These are phyloP conservation scores for Rhipidocladum racemiflorum DNA, from an alignment of 176 grass and related monocot genomes.

Conservation along the genomic window DNA sequence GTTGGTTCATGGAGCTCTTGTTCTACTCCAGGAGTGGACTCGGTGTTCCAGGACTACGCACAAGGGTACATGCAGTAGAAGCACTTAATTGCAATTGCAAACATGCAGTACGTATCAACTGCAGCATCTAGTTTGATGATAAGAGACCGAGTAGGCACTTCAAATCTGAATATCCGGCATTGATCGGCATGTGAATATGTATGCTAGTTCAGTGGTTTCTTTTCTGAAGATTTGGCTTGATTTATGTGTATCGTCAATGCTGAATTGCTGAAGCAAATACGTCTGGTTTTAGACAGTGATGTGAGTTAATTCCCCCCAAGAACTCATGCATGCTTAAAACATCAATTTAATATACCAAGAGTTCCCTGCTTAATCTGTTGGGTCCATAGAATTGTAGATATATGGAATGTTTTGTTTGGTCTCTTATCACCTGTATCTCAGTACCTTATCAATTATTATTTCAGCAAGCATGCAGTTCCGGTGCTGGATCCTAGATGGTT, in stretches of 20 bases:
- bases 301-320: neutral
- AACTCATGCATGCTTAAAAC: neutral
- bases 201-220: neutral
- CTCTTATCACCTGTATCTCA: too few species aligned
- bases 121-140: neutral
- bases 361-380: neutral
- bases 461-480: neutral
- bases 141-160: neutral
- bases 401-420: too few species aligned
- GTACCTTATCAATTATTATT: too few species aligned
- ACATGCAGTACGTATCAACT: neutral
- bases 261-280: neutral
- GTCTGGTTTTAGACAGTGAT: neutral
- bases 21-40: slow-evolving; percentile 43
- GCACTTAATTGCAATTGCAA: neutral
- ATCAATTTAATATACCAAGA: neutral
- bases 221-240: neutral
- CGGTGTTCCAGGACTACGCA: slow-evolving; percentile 36
- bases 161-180: neutral
- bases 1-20: slow-evolving; percentile 45
- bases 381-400: neutral
- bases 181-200: slow-evolving; percentile 14
- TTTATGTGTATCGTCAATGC: neutral
- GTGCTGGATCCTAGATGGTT: neutral
- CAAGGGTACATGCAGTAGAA: slow-evolving; percentile 31